A percentile compares a stretch with the other conserved stretches of the same genome.
Evolutionary conservation across 805 yeast genomes (phyloP).

Genomic region (Saccharomycopsis olivae): DNA sequence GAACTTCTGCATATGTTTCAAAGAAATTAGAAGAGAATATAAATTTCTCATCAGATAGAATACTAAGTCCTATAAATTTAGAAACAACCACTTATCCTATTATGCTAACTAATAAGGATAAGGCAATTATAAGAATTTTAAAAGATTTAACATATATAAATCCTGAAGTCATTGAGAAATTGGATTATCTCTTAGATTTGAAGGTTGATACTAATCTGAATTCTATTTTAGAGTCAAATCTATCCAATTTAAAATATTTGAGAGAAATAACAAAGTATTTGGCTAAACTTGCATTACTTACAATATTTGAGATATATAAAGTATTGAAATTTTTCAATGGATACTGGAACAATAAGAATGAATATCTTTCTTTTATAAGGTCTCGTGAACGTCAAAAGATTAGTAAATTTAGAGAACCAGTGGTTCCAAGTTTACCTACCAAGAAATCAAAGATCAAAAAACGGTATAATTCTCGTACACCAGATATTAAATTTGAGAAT

Average conservation of each 20-base stretch:
- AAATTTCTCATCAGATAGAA: background rate
- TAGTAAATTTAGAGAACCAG: background rate
- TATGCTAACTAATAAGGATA: constrained; percentile 8
- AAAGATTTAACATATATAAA: constrained; percentile 10
- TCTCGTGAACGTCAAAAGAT: constrained; percentile 8
- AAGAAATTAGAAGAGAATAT: background rate
- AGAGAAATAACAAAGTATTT: too few species aligned
- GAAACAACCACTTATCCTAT: constrained; percentile 5
- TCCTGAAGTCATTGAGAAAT: constrained; percentile 2
- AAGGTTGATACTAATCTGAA: too few species aligned
- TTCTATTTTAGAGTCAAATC: background rate
- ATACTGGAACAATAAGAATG: constrained; percentile 16
- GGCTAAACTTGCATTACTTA: constrained; percentile 7
- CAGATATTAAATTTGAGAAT: constrained; percentile 9
- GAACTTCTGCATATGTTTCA: too few species aligned
- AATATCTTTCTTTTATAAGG: constrained; percentile 11
- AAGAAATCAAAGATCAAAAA: background rate
- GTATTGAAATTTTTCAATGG: constrained; percentile 13
- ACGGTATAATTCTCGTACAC: background rate
- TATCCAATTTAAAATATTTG: too few species aligned
- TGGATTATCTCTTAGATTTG: too few species aligned
- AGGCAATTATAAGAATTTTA: constrained; percentile 1
- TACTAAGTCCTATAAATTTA: constrained; percentile 1
- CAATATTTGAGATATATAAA: constrained; percentile 15
- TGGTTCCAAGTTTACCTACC: too few species aligned